Conservation (phyloP, 148 eudicot genomes). For the Rhododendron mucronatum region DNA sequence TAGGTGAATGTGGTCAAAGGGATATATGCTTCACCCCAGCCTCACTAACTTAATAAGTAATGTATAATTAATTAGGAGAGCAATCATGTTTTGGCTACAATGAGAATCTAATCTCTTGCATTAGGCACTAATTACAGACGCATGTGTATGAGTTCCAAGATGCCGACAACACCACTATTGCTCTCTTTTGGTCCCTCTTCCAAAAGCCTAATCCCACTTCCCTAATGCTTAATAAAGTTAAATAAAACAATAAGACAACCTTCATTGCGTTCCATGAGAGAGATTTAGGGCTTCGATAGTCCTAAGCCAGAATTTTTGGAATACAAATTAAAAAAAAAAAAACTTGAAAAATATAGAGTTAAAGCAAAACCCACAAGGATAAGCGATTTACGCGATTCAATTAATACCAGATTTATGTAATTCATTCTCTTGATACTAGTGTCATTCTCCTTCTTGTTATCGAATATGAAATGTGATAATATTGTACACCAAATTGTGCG, state of each 20-base stretch:
- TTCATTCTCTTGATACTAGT: not conserved
- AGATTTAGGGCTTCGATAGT: not conserved
- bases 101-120: conserved; percentile 6
- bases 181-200: conserved; percentile 8
- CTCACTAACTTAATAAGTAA: not conserved
- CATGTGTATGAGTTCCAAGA: conserved; percentile 11
- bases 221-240: not conserved
- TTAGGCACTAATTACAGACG: conserved; percentile 6
- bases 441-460: not conserved
- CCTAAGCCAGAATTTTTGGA: not conserved
- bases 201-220: not conserved
- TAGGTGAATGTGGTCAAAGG: conserved; percentile 1
- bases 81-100: not conserved
- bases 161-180: not conserved
- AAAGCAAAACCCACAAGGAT: not conserved
- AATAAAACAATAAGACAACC: not conserved
- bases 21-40: not conserved
- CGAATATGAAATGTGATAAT: not conserved
- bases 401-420: not conserved
- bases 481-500: not conserved
- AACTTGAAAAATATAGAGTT: not conserved
- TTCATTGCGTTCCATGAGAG: not conserved
- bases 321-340: not conserved
- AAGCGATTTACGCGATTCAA: not conserved
- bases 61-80: not conserved